Base-by-base conservation (phyloP, 2,329 filamentous ascomycete genomes). In the Aspergillus spinulosporus region DNA sequence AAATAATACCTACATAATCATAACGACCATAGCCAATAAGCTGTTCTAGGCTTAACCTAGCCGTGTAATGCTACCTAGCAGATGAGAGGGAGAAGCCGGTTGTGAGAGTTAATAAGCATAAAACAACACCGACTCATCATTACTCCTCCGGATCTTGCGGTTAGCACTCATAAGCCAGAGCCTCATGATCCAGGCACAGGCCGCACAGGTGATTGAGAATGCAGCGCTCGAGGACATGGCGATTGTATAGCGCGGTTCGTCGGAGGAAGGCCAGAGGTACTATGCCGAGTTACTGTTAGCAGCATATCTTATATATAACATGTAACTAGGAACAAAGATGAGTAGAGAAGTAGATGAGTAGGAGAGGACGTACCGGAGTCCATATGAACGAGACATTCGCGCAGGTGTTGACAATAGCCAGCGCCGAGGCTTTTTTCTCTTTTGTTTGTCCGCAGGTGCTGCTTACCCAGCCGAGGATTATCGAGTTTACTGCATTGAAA, bases 401-500 rank as follows among this genome's bases (percentile, higher is more conserved):
- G 15, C 72, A 68, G 0, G 73, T 68, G 49, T 78, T 78, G 28
- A 77, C 75, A 52, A 77, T 75, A 1, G 74, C 72, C 12, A 78
- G 49, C 11, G 70, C 65, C 3, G 73, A 73, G 31, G 76, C 75
- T 56, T 76, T 75, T 64, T 78, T 79, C 62, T 77, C 75, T 9
- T 71, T 65, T 1, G 75, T 77, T 52, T 77, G 73, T 4, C 74
- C 75, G 11, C 74, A 69, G 1, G 74, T 76, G 7, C 69, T 70
- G 6, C 72, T 72, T 3, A 74, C 74, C 76, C 76, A 54, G n/a
- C 73, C 72, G 2, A 78, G 68, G 14, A 77, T 75, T 9, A 78
- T 66, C 11, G 74, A 75, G 60, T 78, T 76, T 26, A 69, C 69
- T n/a, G 14, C 12, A 29, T 28, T 5, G 28, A 15, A 21, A 12